A percentile compares a stretch with the other conserved stretches of the same genome.
Evolutionary conservation across 2,329 filamentous ascomycete genomes (phyloP).

Genomic region (Aspergillus neotritici): DNA sequence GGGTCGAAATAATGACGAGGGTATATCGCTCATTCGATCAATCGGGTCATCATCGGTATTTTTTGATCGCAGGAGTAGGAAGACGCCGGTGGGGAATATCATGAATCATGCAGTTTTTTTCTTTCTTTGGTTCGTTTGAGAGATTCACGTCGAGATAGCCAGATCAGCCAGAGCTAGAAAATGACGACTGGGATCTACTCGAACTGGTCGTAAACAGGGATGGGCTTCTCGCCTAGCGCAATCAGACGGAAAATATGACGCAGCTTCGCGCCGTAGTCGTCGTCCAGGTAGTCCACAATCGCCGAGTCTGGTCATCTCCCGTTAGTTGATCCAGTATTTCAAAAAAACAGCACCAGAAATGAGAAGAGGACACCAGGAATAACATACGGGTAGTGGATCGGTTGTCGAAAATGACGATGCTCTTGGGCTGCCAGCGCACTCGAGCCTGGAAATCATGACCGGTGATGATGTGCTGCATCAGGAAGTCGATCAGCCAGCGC

Average conservation of each 20-base stretch:
- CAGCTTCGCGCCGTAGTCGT: constrained; percentile 42
- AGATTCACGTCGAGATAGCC: no score
- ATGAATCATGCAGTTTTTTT: no score
- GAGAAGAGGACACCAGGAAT: background rate
- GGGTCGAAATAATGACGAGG: no score
- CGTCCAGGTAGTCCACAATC: constrained; percentile 46
- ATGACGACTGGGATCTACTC: constrained; percentile 13
- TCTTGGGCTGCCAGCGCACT: constrained; percentile 45
- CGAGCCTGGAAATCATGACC: constrained; percentile 46
- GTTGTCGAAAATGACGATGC: constrained; percentile 49
- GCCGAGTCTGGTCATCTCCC: constrained; percentile 42
- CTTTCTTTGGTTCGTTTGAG: no score
- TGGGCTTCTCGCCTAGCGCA: constrained; percentile 46
- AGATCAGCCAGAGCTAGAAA: background rate
- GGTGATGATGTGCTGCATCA: constrained; percentile 44
- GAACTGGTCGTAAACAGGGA: constrained; percentile 38
- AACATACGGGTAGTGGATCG: constrained; percentile 43
- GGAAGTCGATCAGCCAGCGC: constrained; percentile 43
- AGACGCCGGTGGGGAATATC: no score
- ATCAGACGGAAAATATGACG: constrained; percentile 48
- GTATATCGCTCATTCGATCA: no score
- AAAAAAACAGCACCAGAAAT: background rate
- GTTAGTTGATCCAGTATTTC: constrained; percentile 13
- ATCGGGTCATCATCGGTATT: no score
- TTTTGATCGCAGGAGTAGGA: no score